Evolutionary conservation across 2,329 filamentous ascomycete species (phyloP).

Genomic region (Tolypocladium nubicola): DNA sequence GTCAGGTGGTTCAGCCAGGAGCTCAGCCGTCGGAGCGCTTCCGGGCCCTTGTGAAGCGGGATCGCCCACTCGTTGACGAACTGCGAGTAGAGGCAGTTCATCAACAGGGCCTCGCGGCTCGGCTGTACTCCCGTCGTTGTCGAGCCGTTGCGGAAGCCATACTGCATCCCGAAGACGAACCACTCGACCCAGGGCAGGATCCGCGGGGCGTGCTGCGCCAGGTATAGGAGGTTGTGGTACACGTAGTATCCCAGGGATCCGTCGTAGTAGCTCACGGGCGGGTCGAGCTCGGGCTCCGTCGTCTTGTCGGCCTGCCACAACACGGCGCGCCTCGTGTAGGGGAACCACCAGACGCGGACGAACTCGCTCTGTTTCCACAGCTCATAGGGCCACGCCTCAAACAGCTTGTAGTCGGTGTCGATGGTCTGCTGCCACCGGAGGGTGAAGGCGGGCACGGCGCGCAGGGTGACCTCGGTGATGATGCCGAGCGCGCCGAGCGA

Average conservation of each 20-base stretch:
- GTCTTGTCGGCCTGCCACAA: constrained; percentile 84
- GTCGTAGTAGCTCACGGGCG: constrained; percentile 68
- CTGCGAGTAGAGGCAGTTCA: constrained; percentile 98
- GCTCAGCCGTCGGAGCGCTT: constrained; percentile 71
- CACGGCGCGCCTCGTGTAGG: constrained; percentile 79
- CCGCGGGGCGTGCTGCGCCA: constrained; percentile 66
- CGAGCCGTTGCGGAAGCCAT: constrained; percentile 68
- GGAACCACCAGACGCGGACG: constrained; percentile 95
- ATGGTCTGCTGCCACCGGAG: constrained; percentile 79
- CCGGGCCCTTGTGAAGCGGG: constrained; percentile 74
- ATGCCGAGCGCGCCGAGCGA: constrained; percentile 87
- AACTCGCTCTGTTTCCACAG: constrained; percentile 84
- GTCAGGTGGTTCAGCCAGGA: constrained; percentile 66
- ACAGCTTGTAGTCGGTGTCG: constrained; percentile 55
- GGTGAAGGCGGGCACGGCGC: constrained; percentile 70
- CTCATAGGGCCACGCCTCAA: constrained; percentile 58
- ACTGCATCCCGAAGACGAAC: constrained; percentile 97
- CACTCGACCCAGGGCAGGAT: constrained; percentile 85
- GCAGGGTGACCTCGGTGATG: constrained; percentile 79
- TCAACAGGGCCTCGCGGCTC: constrained; percentile 69
- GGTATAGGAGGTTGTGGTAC: constrained; percentile 82
- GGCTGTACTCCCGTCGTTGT: constrained; percentile 68
- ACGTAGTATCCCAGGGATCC: constrained; percentile 73
- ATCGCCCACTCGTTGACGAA: constrained; percentile 98
- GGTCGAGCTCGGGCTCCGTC: constrained; percentile 45